A percentile compares a stretch with the other conserved stretches of the same genome.
Conservation (phyloP, 2,329 filamentous ascomycete species). For the Clarireedia homoeocarpa region DNA sequence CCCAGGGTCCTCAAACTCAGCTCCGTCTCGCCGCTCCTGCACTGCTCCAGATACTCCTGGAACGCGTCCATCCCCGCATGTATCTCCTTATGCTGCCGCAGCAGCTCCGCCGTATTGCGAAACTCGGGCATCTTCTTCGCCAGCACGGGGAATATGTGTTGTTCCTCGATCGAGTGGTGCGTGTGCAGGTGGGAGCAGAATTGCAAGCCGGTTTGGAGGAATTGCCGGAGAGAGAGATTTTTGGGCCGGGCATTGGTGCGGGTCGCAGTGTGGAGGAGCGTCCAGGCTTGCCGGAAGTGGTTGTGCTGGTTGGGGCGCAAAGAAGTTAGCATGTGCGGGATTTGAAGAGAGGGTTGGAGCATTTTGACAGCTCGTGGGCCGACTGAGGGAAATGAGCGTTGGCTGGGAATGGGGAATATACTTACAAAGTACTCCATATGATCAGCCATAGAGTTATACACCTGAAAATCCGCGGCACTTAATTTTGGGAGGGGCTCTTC, state of each 20-base stretch:
- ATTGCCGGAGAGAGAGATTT: conserved; percentile 58
- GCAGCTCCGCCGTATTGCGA: conserved; percentile 50
- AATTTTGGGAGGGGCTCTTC: conserved; percentile 41
- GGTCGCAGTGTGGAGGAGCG: conserved; percentile 59
- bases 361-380: background rate
- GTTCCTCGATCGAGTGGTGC: conserved; percentile 81
- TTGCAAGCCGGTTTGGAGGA: conserved; percentile 58
- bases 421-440: conserved; percentile 55
- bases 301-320: conserved; percentile 50
- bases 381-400: background rate
- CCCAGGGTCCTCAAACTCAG: conserved; percentile 53
- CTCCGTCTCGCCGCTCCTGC: conserved; percentile 53
- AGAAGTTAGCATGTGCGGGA: background rate
- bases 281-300: conserved; percentile 70
- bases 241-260: conserved; percentile 48
- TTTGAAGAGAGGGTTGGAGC: background rate
- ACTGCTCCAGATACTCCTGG: conserved; percentile 56
- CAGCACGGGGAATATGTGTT: conserved; percentile 70
- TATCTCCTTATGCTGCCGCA: conserved; percentile 71
- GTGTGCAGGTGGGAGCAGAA: conserved; percentile 63
- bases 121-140: conserved; percentile 76
- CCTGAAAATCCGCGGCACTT: conserved; percentile 46
- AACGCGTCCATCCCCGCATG: conserved; percentile 66
- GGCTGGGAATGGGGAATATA: conserved; percentile 8
- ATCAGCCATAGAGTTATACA: conserved; percentile 56